Evolutionary conservation across 768 basidiomycete genomes (phyloP).

Genomic region (Collybiopsis confluens): DNA sequence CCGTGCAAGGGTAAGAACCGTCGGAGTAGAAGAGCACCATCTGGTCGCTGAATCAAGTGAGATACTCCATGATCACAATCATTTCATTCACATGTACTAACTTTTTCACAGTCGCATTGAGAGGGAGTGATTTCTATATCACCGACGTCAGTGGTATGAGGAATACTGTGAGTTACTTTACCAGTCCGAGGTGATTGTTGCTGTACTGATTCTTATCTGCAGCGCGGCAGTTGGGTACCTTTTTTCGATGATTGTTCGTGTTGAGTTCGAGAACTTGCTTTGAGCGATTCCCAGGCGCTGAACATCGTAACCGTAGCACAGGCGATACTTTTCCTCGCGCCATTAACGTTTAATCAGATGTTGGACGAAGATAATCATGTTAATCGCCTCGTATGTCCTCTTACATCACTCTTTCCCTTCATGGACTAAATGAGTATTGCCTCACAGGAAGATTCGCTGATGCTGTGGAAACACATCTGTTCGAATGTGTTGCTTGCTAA

Average conservation of each 20-base stretch:
- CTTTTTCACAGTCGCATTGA: conserved; percentile 16
- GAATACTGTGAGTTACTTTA: conserved; percentile 32
- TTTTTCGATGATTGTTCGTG: conserved; percentile 66
- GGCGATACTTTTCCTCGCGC: conserved; percentile 79
- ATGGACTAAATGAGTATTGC: neutral
- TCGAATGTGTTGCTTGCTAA: conserved; percentile 53
- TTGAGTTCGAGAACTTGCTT: neutral
- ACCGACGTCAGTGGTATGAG: conserved; percentile 69
- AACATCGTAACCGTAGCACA: conserved; percentile 40
- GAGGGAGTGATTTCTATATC: conserved; percentile 59
- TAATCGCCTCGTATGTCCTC: conserved; percentile 56
- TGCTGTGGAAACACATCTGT: conserved; percentile 70
- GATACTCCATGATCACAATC: too few relatives aligned
- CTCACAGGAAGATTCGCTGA: conserved; percentile 65
- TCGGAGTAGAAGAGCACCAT: conserved; percentile 71
- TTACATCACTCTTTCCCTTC: neutral
- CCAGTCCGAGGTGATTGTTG: neutral
- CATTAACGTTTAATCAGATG: conserved; percentile 67
- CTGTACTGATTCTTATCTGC: conserved; percentile 1
- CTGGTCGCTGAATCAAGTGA: conserved; percentile 56
- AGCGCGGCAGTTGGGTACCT: conserved; percentile 68
- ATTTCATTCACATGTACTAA: too few relatives aligned
- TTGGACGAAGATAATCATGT: conserved; percentile 65
- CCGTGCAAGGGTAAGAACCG: conserved; percentile 68
- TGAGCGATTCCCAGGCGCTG: neutral